Percentiles rank a stretch among this genome's conserved stretches.
phyloP scores from a whole-genome alignment of 2,329 filamentous ascomycete species.

The Cercospora berteroae region DNA sequence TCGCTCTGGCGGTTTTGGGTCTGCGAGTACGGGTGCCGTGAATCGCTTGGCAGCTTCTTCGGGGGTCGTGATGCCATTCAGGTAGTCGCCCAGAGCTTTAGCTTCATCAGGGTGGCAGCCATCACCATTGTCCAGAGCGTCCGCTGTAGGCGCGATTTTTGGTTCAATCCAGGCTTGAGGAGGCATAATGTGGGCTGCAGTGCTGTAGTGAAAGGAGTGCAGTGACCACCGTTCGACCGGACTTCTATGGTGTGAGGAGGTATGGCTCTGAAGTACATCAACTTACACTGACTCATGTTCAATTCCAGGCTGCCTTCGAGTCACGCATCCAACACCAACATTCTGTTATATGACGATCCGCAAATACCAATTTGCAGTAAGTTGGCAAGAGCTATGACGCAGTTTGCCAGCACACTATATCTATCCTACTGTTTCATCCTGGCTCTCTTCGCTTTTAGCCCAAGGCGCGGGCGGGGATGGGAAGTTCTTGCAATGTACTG shows the following conservation, averaged over 20 bases:
- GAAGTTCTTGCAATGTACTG: not conserved
- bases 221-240: not conserved
- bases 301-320: not conserved
- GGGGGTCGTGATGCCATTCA: not conserved
- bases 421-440: not conserved
- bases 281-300: not conserved
- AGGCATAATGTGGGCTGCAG: not conserved
- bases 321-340: not conserved
- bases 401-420: not conserved
- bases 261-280: not conserved
- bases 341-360: not conserved
- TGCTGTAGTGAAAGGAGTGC: not conserved
- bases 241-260: not conserved
- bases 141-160: not conserved
- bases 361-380: not conserved
- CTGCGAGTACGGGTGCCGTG: not conserved
- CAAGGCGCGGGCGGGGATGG: too few relatives aligned
- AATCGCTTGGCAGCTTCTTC: not conserved
- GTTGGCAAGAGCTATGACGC: not conserved
- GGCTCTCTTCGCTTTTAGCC: not conserved
- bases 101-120: not conserved
- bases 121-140: not conserved
- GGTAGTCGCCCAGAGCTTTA: not conserved
- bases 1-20: not conserved
- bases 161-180: not conserved